These are phyloP conservation scores for Ettlia oleoabundans DNA, from an alignment of 139 green algal species.

Conservation along the genomic window DNA sequence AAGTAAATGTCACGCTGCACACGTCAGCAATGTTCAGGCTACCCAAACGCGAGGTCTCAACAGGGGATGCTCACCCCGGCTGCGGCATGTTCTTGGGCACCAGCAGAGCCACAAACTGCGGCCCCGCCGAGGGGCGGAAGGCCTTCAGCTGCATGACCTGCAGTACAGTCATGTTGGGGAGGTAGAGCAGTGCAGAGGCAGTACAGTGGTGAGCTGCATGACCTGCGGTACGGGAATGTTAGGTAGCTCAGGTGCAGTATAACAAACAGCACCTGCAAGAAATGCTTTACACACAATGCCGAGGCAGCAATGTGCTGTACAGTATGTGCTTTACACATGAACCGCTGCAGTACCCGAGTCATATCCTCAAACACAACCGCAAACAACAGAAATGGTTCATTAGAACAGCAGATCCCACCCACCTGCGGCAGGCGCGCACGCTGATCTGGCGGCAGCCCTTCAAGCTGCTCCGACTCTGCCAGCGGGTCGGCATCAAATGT, in stretches of 20 bases:
- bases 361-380: not conserved
- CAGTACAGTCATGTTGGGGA: not conserved
- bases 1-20: slow-evolving; percentile 14
- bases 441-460: slow-evolving; percentile 12
- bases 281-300: too few relatives aligned
- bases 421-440: not conserved
- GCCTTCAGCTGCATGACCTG: slow-evolving; percentile 51
- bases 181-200: not conserved
- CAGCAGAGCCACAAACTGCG: slow-evolving; percentile 52
- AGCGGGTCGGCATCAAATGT: slow-evolving; percentile 57
- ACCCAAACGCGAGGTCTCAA: too few relatives aligned
- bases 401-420: not conserved
- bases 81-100: slow-evolving; percentile 37
- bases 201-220: too few relatives aligned
- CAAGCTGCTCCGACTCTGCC: slow-evolving; percentile 40
- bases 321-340: too few relatives aligned
- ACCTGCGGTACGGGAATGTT: too few relatives aligned
- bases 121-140: not conserved
- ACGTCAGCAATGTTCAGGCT: too few relatives aligned
- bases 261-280: too few relatives aligned
- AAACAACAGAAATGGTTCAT: not conserved
- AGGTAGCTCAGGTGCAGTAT: too few relatives aligned
- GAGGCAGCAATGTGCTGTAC: too few relatives aligned
- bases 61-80: not conserved
- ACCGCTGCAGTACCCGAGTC: too few relatives aligned